Percentiles rank a stretch among this genome's conserved stretches.
Evolutionary conservation across 345 rosid species (phyloP).

Genomic region (Abelmoschus esculentus): DNA sequence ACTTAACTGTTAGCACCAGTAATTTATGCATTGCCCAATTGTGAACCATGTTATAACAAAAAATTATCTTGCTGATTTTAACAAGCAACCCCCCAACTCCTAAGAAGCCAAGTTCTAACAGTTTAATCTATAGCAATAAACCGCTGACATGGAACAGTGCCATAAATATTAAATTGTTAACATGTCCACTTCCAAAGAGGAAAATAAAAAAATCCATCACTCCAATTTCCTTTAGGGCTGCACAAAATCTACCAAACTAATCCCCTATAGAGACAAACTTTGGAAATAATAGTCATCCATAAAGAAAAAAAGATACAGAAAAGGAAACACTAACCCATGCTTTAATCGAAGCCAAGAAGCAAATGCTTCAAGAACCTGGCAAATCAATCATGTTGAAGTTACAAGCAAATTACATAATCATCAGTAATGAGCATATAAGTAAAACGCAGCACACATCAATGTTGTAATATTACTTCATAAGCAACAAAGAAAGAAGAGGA

Average conservation of each 20-base stretch:
- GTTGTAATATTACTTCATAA: too few relatives aligned
- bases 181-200: neutral
- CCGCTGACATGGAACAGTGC: neutral
- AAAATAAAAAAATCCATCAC: neutral
- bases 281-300: neutral
- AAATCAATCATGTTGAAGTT: constrained; percentile 16
- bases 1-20: neutral
- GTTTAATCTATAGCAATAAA: neutral
- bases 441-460: neutral
- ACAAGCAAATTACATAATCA: constrained; percentile 13
- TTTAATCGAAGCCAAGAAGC: constrained; percentile 93
- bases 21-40: neutral
- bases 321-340: constrained; percentile 57
- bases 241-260: neutral
- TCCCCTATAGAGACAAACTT: neutral
- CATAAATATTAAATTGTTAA: neutral
- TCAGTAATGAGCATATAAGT: neutral
- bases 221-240: neutral
- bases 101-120: neutral
- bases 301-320: neutral
- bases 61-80: neutral
- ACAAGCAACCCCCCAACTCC: neutral
- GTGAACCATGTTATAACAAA: neutral
- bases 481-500: too few relatives aligned
- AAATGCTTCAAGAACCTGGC: constrained; percentile 98